Evolutionary conservation across 2,329 filamentous ascomycete genomes (phyloP).

Genomic region (Grosmannia serpens): DNA sequence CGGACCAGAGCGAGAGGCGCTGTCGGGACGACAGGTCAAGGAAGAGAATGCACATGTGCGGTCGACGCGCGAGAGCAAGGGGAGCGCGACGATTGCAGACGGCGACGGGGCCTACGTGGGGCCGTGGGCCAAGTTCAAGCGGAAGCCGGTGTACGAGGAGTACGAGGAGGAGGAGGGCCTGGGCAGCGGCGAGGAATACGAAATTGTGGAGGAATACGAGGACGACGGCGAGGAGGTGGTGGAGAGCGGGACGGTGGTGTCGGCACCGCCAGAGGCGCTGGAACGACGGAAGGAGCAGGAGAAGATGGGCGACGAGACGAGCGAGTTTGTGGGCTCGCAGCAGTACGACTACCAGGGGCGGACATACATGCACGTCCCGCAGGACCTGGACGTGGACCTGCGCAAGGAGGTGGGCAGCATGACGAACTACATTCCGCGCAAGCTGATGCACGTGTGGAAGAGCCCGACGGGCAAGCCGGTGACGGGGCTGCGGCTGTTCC

Average conservation of each 20-base stretch:
- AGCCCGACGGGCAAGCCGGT: constrained; percentile 70
- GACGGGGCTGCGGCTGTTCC: constrained; percentile 84
- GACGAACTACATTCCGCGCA: constrained; percentile 93
- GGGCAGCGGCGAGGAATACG: constrained; percentile 60
- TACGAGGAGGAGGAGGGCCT: constrained; percentile 64
- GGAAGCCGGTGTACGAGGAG: constrained; percentile 56
- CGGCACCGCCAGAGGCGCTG: constrained; percentile 42
- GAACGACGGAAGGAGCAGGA: constrained; percentile 46
- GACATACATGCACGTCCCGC: constrained; percentile 91
- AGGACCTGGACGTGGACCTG: constrained; percentile 78
- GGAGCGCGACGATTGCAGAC: constrained; percentile 71
- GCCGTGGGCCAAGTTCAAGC: constrained; percentile 80
- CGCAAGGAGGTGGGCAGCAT: constrained; percentile 66
- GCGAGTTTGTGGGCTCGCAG: constrained; percentile 72
- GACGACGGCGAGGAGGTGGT: constrained; percentile 62
- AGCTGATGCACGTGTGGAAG: constrained; percentile 83
- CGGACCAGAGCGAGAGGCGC: constrained; percentile 43
- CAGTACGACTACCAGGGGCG: constrained; percentile 89
- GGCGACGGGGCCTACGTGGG: constrained; percentile 84
- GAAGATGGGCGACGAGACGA: constrained; percentile 61
- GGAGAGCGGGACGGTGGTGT: constrained; percentile 49
- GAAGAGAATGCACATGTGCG: constrained; percentile 57
- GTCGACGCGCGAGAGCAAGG: constrained; percentile 73
- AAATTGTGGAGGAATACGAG: constrained; percentile 66
- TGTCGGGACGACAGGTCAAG: constrained; percentile 49